Percentiles rank a stretch among this genome's conserved stretches.
Conservation (phyloP, 495 filamentous ascomycete species). For the Tuber brumale region DNA sequence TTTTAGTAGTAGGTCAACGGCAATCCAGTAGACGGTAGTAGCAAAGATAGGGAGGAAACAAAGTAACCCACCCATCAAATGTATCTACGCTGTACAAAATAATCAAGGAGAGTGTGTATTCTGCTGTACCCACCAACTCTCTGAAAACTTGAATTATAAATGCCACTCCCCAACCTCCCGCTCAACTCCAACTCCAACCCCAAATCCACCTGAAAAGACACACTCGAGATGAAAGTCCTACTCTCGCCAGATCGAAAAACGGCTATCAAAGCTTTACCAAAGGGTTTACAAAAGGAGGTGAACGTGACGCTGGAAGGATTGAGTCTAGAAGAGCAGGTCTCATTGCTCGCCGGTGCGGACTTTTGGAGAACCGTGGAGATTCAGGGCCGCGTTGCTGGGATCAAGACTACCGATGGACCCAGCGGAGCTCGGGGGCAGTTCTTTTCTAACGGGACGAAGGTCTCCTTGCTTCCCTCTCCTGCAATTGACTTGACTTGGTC, state of each 20-base stretch:
- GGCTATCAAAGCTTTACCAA: neutral
- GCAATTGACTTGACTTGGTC: conserved; percentile 41
- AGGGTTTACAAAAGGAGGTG: conserved; percentile 12
- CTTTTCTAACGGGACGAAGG: conserved; percentile 58
- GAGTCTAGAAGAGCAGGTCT: conserved; percentile 46
- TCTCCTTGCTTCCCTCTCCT: conserved; percentile 26
- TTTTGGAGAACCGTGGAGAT: conserved; percentile 71
- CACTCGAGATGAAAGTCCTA: neutral
- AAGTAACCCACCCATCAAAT: neutral
- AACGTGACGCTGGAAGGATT: conserved; percentile 34
- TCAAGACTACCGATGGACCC: conserved; percentile 71
- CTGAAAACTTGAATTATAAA: neutral
- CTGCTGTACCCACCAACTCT: neutral
- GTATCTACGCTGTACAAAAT: neutral
- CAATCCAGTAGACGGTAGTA: neutral
- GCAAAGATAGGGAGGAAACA: neutral
- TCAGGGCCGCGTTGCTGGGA: conserved; percentile 48
- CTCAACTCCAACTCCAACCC: too few relatives aligned
- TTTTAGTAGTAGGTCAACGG: too few relatives aligned
- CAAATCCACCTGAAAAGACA: neutral
- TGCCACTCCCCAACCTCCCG: neutral
- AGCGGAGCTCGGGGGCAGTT: conserved; percentile 71
- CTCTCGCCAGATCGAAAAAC: neutral
- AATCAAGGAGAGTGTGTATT: neutral
- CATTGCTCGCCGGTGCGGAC: conserved; percentile 59